Conservation (phyloP, 768 basidiomycete species). For the Leccinum arenicola region DNA sequence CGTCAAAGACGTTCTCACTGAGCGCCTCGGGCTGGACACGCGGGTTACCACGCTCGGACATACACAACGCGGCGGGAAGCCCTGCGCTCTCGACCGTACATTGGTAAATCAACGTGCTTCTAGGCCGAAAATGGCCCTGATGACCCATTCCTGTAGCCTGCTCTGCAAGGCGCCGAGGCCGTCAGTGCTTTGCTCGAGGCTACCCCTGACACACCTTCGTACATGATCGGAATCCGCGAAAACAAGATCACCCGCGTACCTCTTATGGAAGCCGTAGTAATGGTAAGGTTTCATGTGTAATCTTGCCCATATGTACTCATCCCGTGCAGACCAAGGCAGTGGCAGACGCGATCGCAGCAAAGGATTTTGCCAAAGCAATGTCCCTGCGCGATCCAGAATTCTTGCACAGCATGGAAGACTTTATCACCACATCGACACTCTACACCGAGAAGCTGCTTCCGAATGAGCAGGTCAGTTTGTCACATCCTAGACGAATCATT, state of each 20-base stretch:
- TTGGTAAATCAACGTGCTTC: slow-evolving; percentile 50
- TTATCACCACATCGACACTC: slow-evolving; percentile 67
- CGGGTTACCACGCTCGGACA: slow-evolving; percentile 97
- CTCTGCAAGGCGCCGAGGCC: slow-evolving; percentile 93
- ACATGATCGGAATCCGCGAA: slow-evolving; percentile 95
- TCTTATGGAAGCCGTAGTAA: slow-evolving; percentile 88
- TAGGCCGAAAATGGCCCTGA: slow-evolving; percentile 1
- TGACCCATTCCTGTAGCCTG: slow-evolving; percentile 57
- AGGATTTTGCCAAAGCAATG: slow-evolving; percentile 87
- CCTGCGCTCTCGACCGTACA: slow-evolving; percentile 91
- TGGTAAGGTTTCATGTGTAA: slow-evolving; percentile 43
- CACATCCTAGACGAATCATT: background rate
- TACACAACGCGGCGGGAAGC: slow-evolving; percentile 92
- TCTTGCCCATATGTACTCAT: slow-evolving; percentile 5
- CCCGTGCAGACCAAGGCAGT: slow-evolving; percentile 76
- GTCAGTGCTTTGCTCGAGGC: slow-evolving; percentile 85
- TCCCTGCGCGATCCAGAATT: slow-evolving; percentile 91
- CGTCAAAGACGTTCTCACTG: slow-evolving; percentile 84
- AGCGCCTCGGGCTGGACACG: slow-evolving; percentile 89
- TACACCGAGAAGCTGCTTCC: slow-evolving; percentile 55
- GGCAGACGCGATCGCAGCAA: slow-evolving; percentile 72
- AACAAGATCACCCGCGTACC: slow-evolving; percentile 94
- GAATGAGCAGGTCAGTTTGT: slow-evolving; percentile 37
- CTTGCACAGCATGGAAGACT: slow-evolving; percentile 81
- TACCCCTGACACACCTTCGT: slow-evolving; percentile 87